Base-by-base conservation (phyloP, 768 basidiomycete species). In the Tylopilus sp. region DNA sequence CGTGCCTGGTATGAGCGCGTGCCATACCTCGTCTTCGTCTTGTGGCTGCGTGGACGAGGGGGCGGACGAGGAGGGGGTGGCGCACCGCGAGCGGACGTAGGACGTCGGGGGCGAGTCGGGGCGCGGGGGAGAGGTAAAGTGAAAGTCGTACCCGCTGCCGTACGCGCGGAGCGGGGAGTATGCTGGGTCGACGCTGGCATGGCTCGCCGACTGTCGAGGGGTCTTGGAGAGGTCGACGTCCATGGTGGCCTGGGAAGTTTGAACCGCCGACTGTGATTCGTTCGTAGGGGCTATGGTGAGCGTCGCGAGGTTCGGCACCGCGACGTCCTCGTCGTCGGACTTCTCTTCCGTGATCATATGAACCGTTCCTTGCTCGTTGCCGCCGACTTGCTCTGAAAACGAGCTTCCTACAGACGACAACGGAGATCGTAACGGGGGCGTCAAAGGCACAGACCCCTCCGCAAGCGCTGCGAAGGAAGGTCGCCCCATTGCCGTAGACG, bases 21-120 rank as follows among this genome's bases (percentile, higher is more conserved):
- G 50, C 59, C 48, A 54, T 7, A 65, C 59, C 21, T 63, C 67
- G 10, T 57, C 55, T 34, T 69, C 63, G 13, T 65, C 67, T 40
- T 48, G 55, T n/a, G 38, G 22, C 1, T 26, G 55, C n/a, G 17
- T 14, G 14, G 6, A 30, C 17, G 6, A 45, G 36, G 6, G 38
- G 16, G n/a, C n/a, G 24, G 54, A 50, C 19, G 54, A 57, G 6
- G 55, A 30, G 6, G 64, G 58, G 4, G 66, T 59, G 9, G 24
- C 5, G 22, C 58, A 37, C 19, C 46, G 50, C 25, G 54, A 48
- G 25, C 41, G n/a, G 16, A 33, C 13, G 31, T 45, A 22, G 3
- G 51, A 45, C 14, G 34, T 16, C 3, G 21, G 28, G 4, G 48
- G 49, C 7, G 37, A 45, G 24, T 29, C 14, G 30, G 1, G 52